Evolutionary conservation across 129 eudicot species (phyloP), one percentile per base, ranked within the genome.

Genomic region (Chrysanthemum makinoi): DNA sequence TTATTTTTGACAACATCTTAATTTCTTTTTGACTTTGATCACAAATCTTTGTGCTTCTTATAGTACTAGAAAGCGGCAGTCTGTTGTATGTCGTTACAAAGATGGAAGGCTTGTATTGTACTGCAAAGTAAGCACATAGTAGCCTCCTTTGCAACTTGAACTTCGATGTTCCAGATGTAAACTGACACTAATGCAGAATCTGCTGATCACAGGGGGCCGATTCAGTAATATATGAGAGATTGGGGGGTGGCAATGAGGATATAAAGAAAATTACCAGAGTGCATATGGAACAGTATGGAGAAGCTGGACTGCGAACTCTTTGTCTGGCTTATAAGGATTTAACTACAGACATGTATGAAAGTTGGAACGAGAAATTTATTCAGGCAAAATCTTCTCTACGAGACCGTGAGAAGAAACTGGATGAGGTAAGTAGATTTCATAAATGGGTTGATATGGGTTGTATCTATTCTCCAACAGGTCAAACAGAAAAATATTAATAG

Each of bases 11-110:
- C 74, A 50, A 4, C 53, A 58, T 65, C 65, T 69, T 47, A 62
- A 48, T 26, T 56, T 10, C 43, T 66, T 39, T 39, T 39, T 39
- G 2, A 30, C 66, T 65, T 22, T 78, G 67, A 72, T 44, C 43
- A 10, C 62, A 46, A 76, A 35, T 64, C 8, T 10, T 17, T 57
- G 51, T 79, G 26, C 44, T 79, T 69, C 43, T 52, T 80, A 58
- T 75, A 94, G 98, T 82, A 86, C 94, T 59, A 85, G 98, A 82
- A 94, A 94, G 90, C 86, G 98, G 72, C 98, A 94, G 75, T 94
- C 98, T 74, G 98, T 94, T 72, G 88, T 94, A 46, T 89, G 98
- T 58, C 95, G 98, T 39, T 94, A 85, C 72, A 86, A 83, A 16
- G 85, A 94, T 80, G 98, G 96, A 43, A 87, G 93, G 79, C 93